Percentiles rank a stretch among this genome's conserved stretches.
Evolutionary conservation across 2,329 filamentous ascomycete genomes (phyloP).

Genomic region (Arachnomyces sp.): DNA sequence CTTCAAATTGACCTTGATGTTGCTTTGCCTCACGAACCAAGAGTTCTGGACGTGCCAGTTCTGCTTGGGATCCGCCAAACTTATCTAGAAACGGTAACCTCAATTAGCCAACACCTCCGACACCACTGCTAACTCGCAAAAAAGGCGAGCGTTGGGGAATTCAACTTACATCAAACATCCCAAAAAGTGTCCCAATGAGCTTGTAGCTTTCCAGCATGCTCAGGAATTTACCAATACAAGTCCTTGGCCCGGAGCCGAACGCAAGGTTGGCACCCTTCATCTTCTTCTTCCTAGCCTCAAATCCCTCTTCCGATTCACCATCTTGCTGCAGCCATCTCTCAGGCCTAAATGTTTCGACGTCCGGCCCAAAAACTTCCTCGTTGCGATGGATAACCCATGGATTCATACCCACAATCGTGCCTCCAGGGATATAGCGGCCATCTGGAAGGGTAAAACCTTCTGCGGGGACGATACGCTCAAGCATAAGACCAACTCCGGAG

Average conservation of each 20-base stretch:
- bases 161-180: conserved; percentile 34
- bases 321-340: conserved; percentile 21
- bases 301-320: conserved; percentile 27
- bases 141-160: not conserved
- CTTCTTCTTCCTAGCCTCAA: conserved; percentile 19
- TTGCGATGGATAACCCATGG: conserved; percentile 20
- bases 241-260: conserved; percentile 15
- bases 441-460: conserved; percentile 27
- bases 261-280: conserved; percentile 17
- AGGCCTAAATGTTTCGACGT: conserved; percentile 19
- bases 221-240: conserved; percentile 14
- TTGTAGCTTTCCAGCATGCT: conserved; percentile 17
- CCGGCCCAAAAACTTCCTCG: conserved; percentile 15
- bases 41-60: conserved; percentile 33
- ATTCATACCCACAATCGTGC: conserved; percentile 22
- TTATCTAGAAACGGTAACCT: conserved; percentile 17
- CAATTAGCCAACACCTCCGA: too few relatives aligned
- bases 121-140: not conserved
- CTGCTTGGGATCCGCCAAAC: conserved; percentile 26
- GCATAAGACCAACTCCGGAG: conserved; percentile 9
- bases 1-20: not conserved
- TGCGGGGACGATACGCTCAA: conserved; percentile 12
- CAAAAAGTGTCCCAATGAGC: conserved; percentile 27
- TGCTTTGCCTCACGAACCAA: conserved; percentile 32
- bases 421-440: conserved; percentile 17